phyloP scores from a whole-genome alignment of 208 protist genomes.

The Vickermania ingenoplastis region DNA sequence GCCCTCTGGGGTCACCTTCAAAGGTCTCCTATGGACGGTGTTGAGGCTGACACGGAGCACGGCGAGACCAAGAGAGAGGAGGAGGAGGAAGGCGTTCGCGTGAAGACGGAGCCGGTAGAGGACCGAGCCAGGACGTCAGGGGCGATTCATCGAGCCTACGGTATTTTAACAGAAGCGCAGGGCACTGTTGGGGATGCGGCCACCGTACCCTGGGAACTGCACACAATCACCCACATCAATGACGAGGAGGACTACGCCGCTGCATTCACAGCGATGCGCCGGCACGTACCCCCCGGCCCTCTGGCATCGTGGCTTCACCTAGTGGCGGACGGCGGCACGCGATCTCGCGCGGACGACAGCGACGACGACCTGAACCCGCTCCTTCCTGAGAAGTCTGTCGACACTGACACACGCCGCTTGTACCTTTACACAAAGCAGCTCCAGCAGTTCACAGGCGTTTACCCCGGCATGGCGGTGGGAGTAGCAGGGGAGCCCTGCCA shows the following conservation, averaged over 20 bases:
- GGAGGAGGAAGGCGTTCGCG: not conserved
- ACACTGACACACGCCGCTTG: constrained; percentile 11
- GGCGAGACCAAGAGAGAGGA: not conserved
- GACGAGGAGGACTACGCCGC: constrained; percentile 46
- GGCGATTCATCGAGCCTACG: constrained; percentile 29
- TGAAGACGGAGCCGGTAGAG: not conserved
- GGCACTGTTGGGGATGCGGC: constrained; percentile 18
- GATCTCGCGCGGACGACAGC: not conserved
- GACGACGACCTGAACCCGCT: not conserved
- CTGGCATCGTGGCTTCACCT: not conserved
- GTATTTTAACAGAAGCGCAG: constrained; percentile 69
- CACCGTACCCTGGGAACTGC: constrained; percentile 75
- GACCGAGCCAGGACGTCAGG: not conserved
- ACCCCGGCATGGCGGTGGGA: constrained; percentile 71
- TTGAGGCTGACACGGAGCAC: not conserved
- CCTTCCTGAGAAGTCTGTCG: not conserved
- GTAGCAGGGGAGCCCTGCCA: constrained; percentile 73
- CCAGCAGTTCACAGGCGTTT: constrained; percentile 64
- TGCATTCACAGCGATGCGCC: constrained; percentile 37
- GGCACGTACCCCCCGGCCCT: constrained; percentile 15
- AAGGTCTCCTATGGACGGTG: constrained; percentile 5
- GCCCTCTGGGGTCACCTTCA: constrained; percentile 20
- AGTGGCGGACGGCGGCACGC: not conserved
- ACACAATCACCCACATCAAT: constrained; percentile 47
- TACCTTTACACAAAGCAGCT: constrained; percentile 59